These are phyloP conservation scores for Diaporthe eres DNA, from an alignment of 2,329 filamentous ascomycete genomes.

Conservation along the genomic window DNA sequence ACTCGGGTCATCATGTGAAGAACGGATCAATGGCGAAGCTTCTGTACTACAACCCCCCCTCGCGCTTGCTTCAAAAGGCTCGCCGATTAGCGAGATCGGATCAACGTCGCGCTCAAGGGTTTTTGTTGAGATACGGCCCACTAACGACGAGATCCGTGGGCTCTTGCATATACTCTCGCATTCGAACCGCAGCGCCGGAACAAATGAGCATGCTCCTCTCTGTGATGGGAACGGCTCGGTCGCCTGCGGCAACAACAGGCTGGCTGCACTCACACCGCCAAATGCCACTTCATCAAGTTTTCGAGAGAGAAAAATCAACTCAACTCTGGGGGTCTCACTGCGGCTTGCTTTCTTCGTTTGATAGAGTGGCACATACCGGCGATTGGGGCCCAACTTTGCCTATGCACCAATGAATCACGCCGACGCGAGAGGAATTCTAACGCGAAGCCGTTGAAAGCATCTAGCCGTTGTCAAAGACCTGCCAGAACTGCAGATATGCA, in stretches of 20 bases:
- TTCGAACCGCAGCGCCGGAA: conserved; percentile 36
- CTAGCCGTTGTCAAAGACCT: conserved; percentile 35
- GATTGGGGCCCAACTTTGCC: conserved; percentile 23
- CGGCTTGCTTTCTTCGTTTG: background rate
- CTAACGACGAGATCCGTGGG: conserved; percentile 30
- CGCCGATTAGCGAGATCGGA: conserved; percentile 35
- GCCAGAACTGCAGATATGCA: conserved; percentile 39
- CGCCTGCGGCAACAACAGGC: conserved; percentile 46
- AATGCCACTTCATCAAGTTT: conserved; percentile 38
- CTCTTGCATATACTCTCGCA: conserved; percentile 36
- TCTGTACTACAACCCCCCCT: conserved; percentile 10
- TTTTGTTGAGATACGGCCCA: conserved; percentile 37
- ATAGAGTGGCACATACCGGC: background rate
- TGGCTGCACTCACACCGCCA: conserved; percentile 50
- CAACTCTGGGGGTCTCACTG: background rate
- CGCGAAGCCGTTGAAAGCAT: conserved; percentile 42
- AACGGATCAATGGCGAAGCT: background rate
- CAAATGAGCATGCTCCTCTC: conserved; percentile 27
- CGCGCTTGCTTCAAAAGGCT: conserved; percentile 1
- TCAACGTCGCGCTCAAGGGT: conserved; percentile 25
- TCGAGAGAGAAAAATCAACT: background rate
- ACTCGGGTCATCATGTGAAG: conserved; percentile 3
- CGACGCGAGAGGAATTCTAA: conserved; percentile 7
- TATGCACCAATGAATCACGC: conserved; percentile 9
- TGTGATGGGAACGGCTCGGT: conserved; percentile 44